Base-by-base conservation (phyloP, 208 protist genomes). In the Trypanosoma platydactyli region DNA sequence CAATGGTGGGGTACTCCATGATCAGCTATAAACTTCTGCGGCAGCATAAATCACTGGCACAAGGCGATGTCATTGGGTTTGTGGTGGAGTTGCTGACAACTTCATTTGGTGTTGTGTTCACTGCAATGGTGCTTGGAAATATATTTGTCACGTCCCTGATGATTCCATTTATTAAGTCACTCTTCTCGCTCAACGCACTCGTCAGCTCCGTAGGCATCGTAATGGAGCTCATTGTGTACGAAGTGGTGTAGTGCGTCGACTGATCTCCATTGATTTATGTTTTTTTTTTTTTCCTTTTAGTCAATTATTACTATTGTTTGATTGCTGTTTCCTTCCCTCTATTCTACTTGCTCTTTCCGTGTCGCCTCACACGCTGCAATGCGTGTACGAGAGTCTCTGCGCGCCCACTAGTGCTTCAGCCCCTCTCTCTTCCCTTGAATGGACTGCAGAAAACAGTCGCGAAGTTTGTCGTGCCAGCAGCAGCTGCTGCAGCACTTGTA, bases 211-310 rank as follows among this genome's bases (percentile, higher is more conserved):
- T 88, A 4, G 89, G 89, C 30, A 94, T 94, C 62, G 63, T 91
- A 41, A 76, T 94, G 20, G 89, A 94, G 60, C 63, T 91, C 30
- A 84, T 91, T 52, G 83, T 94, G 46, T 94, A 94, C 55, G 89
- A 94, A 22, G 62, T 91, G 27, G 20, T 29, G 11, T 71, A 59
- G 22, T 30, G 20, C 27, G n/a, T 64, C 3, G 2, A 60, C 15
- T 40, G 27, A 29, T 45, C 41, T 15, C 13, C 45, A 49, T 15
- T 20, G 24, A 22, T 20, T 1, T n/a, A 41, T 16, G 30, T 18
- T 15, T 54, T n/a, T 41, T 55, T n/a, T 64, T 20, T 64, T 27
- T 29, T 40, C 24, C 12, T 41, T 41, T 54, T 25, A 52, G 29
- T 52, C 45, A 29, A 7, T 61, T 30, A 5, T 22, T 61, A 9